These are phyloP conservation scores for Punctularia strigosozonata DNA, from an alignment of 768 basidiomycete genomes.

Conservation along the genomic window DNA sequence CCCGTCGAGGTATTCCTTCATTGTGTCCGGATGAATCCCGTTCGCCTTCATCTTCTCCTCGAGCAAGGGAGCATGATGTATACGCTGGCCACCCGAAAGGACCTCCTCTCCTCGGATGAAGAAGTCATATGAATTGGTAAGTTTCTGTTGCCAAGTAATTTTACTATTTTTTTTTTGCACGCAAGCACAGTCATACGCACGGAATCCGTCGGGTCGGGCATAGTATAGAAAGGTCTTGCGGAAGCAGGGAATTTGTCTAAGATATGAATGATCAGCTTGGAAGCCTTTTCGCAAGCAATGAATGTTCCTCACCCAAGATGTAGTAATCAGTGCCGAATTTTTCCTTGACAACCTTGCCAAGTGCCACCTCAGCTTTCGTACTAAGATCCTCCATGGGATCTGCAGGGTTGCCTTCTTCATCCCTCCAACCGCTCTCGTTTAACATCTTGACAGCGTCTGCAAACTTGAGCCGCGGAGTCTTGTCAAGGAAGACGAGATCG, in stretches of 20 bases:
- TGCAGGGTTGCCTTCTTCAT: conserved; percentile 19
- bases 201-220: conserved; percentile 34
- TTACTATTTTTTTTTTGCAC: neutral
- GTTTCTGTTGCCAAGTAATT: conserved; percentile 8
- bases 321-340: conserved; percentile 45
- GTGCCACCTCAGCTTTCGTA: conserved; percentile 33
- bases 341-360: conserved; percentile 36
- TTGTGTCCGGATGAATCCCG: conserved; percentile 27
- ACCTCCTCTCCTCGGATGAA: conserved; percentile 48
- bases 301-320: conserved; percentile 20
- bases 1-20: conserved; percentile 37
- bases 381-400: conserved; percentile 40
- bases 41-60: conserved; percentile 24
- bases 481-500: conserved; percentile 40
- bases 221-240: conserved; percentile 44
- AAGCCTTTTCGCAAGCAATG: neutral
- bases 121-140: conserved; percentile 45
- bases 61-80: conserved; percentile 33
- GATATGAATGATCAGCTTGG: neutral
- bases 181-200: conserved; percentile 5
- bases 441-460: conserved; percentile 42
- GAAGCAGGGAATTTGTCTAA: conserved; percentile 38
- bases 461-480: conserved; percentile 39
- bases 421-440: conserved; percentile 28
- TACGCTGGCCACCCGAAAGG: conserved; percentile 39